Base-by-base conservation (phyloP, 192 early-diverging fungal genomes). In the Coemansia sp. region DNA sequence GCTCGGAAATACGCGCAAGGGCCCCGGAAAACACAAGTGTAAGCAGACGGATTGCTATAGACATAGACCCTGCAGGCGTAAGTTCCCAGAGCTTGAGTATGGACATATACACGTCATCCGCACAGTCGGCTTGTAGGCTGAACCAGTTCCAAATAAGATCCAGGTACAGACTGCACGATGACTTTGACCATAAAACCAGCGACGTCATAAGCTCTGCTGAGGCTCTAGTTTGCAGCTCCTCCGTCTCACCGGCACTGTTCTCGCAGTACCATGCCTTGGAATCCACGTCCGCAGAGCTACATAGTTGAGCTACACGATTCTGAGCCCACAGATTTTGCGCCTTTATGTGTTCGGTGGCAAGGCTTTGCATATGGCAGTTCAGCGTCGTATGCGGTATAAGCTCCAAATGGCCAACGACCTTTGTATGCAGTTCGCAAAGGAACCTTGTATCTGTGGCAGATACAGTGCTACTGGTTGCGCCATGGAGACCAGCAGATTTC, bases 361-460 rank as follows among this genome's bases (percentile, higher is more conserved):
- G 41, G 43, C 26, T 67, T 49, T 79, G 77, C 68, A 71, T 71
- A 34, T 41, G 60, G 48, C 62, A 56, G 49, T 74, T 68, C 55
- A 79, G 46, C 1, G 77, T 71, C 30, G 77, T 79, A 30, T 79
- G 77, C 18, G 77, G 77, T 36, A 79, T 59, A 18, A 79, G 68
- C 24, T 74, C 72, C 45, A 79, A 26, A 21, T 74, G 72, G 6
- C 66, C 61, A 23, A 48, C 49, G 14, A 68, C 72, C 23, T 60
- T 70, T 12, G 59, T 45, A 49, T 64, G 56, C 21, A 62, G 49
- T 9, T 64, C 72, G 20, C 35, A 20, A 5, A 59, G 18, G 16
- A n/a, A n/a, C 16, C 18, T 59, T 59, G 57, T 7, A 36, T 59
- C 57, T 15, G 35, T 36, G 5, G 51, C 23, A 53, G 24, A 26